Conservation (phyloP, 345 rosid genomes). For the Moricandia arvensis region DNA sequence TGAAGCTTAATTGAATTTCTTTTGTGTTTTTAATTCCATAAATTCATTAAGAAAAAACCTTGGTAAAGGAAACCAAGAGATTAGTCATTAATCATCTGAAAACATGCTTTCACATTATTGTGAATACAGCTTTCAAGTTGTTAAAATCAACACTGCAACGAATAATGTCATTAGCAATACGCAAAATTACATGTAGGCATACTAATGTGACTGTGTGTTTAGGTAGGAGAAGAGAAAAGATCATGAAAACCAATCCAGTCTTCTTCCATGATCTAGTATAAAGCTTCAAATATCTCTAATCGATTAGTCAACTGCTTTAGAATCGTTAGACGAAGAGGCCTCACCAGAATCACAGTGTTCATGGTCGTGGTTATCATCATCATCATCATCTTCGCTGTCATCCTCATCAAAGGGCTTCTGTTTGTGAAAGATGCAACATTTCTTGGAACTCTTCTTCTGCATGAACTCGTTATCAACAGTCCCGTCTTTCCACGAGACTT, state of each 20-base stretch:
- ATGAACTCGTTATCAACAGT: slow-evolving; percentile 94
- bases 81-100: background rate
- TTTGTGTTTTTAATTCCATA: background rate
- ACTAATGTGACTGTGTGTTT: background rate
- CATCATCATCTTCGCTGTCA: slow-evolving; percentile 70
- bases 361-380: slow-evolving; percentile 34
- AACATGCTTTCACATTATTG: background rate
- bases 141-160: slow-evolving; percentile 11
- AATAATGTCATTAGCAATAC: slow-evolving; percentile 13
- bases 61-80: background rate
- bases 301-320: slow-evolving; percentile 25
- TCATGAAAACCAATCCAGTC: background rate
- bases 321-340: slow-evolving; percentile 36
- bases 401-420: slow-evolving; percentile 91
- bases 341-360: slow-evolving; percentile 23
- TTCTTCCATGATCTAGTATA: slow-evolving; percentile 14
- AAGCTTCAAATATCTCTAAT: slow-evolving; percentile 1
- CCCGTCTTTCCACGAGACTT: slow-evolving; percentile 92
- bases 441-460: slow-evolving; percentile 97
- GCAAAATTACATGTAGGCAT: slow-evolving; percentile 25
- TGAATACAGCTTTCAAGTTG: background rate
- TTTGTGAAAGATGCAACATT: slow-evolving; percentile 96
- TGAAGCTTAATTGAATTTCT: background rate
- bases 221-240: background rate
- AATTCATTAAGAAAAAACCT: background rate